phyloP scores from a whole-genome alignment of 768 basidiomycete genomes.

The Neoboletus magnificus region DNA sequence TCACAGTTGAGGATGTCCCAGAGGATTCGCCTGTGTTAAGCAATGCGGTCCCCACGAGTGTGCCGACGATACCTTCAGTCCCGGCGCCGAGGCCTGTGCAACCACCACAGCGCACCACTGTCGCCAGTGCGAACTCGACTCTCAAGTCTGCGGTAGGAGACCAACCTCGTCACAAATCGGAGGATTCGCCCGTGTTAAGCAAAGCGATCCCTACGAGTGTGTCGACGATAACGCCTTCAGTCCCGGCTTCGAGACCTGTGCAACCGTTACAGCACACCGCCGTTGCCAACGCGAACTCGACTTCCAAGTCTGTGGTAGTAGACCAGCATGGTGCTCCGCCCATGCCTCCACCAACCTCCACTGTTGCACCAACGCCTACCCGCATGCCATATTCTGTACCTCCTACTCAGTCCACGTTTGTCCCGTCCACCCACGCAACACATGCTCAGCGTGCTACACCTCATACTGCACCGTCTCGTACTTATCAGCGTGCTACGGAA shows the following conservation, averaged over 20 bases:
- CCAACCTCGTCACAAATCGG: slow-evolving; percentile 8
- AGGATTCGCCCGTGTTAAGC: neutral
- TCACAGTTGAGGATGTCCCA: slow-evolving; percentile 28
- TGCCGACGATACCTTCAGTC: slow-evolving; percentile 1
- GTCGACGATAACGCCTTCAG: slow-evolving; percentile 2
- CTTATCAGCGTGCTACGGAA: slow-evolving; percentile 24
- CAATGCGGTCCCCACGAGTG: slow-evolving; percentile 9
- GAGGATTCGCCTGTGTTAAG: slow-evolving; percentile 19
- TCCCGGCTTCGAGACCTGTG: slow-evolving; percentile 5
- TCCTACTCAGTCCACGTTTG: slow-evolving; percentile 15
- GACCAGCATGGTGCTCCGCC: slow-evolving; percentile 14
- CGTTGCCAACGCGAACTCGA: neutral
- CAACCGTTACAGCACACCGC: slow-evolving; percentile 6
- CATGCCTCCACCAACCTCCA: slow-evolving; percentile 21
- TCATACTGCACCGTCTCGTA: slow-evolving; percentile 19
- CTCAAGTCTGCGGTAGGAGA: slow-evolving; percentile 8
- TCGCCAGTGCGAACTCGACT: neutral
- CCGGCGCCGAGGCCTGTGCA: slow-evolving; percentile 8
- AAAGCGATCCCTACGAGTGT: slow-evolving; percentile 9
- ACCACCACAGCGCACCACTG: slow-evolving; percentile 3
- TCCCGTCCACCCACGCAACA: slow-evolving; percentile 2
- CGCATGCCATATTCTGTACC: slow-evolving; percentile 24
- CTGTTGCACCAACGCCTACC: slow-evolving; percentile 2
- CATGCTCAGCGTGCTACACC: slow-evolving; percentile 21
- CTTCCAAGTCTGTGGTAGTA: slow-evolving; percentile 3